phyloP scores from a whole-genome alignment of 352 stramenopile species.

The Globisporangium alternatum region DNA sequence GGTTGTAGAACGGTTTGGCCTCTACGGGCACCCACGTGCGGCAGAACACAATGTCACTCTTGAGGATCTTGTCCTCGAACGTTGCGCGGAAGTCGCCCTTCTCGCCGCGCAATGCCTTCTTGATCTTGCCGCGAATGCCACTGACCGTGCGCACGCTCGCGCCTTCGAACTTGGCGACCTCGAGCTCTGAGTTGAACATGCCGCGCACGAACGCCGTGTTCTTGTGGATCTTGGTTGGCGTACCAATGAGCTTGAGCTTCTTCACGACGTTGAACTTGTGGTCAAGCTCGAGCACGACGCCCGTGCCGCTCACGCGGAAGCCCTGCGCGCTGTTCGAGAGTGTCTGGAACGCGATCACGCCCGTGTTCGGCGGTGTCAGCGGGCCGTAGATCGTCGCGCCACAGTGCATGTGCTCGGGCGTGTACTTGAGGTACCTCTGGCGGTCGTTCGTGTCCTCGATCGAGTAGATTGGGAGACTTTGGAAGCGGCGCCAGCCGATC shows the following conservation, averaged over 20 bases:
- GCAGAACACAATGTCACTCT: slow-evolving; percentile 99
- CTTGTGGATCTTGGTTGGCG: slow-evolving; percentile 97
- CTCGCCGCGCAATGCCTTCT: slow-evolving; percentile 93
- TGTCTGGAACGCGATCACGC: slow-evolving; percentile 96
- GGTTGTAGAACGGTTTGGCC: slow-evolving; percentile 98
- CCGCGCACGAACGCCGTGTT: slow-evolving; percentile 99
- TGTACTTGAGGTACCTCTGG: slow-evolving; percentile 98
- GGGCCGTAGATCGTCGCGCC: slow-evolving; percentile 97
- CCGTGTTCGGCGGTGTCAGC: slow-evolving; percentile 95
- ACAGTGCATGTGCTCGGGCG: slow-evolving; percentile 99
- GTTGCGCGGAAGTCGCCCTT: slow-evolving; percentile 97
- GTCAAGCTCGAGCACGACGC: slow-evolving; percentile 97
- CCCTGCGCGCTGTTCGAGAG: slow-evolving; percentile 88
- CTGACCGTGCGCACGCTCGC: slow-evolving; percentile 97
- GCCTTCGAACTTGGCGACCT: slow-evolving; percentile 97
- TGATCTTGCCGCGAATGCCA: slow-evolving; percentile 97
- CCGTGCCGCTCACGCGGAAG: slow-evolving; percentile 97
- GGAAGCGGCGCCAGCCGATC: slow-evolving; percentile 98
- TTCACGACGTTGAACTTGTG: slow-evolving; percentile 98
- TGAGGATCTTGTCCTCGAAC: slow-evolving; percentile 99
- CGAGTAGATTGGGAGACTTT: slow-evolving; percentile 97
- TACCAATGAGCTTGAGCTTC: slow-evolving; percentile 99
- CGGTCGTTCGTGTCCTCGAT: slow-evolving; percentile 98
- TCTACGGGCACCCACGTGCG: slow-evolving; percentile 98
- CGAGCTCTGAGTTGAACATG: slow-evolving; percentile 95